A percentile compares a stretch with the other conserved stretches of the same genome.
Evolutionary conservation across 2,329 filamentous ascomycete species (phyloP).

Genomic region (Sporothrix globosa): DNA sequence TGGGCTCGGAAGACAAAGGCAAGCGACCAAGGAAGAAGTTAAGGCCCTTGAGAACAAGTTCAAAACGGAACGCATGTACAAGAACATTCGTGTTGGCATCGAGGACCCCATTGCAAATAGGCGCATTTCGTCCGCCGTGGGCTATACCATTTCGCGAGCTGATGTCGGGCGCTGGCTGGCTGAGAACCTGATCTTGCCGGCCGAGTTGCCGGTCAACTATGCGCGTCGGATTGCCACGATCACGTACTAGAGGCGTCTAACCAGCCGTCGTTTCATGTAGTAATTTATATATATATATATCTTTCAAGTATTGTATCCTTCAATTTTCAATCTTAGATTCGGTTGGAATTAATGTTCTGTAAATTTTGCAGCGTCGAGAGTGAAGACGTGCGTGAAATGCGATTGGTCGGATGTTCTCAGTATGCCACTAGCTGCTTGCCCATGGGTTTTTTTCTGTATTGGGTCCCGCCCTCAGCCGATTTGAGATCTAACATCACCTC

Average conservation of each 20-base stretch:
- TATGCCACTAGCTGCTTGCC: background rate
- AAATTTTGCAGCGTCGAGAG: too few species aligned
- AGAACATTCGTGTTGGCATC: constrained; percentile 35
- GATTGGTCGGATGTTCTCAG: background rate
- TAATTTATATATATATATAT: background rate
- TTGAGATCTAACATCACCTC: background rate
- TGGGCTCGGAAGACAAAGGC: background rate
- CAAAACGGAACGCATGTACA: constrained; percentile 16
- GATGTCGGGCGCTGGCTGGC: constrained; percentile 51
- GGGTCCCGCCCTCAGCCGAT: background rate
- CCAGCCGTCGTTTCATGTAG: background rate
- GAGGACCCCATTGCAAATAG: constrained; percentile 42
- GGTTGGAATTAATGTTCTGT: background rate
- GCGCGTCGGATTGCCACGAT: constrained; percentile 3
- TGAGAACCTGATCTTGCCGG: constrained; percentile 36
- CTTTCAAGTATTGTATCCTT: too few species aligned
- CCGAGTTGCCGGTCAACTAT: constrained; percentile 10
- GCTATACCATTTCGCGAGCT: constrained; percentile 48
- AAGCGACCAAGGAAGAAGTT: background rate
- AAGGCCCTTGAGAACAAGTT: constrained; percentile 11
- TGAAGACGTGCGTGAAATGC: background rate
- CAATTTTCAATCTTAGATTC: too few species aligned
- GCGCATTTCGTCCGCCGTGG: constrained; percentile 44
- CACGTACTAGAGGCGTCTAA: background rate
- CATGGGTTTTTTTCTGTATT: background rate